Percentiles rank a stretch among this genome's conserved stretches.
These are phyloP conservation scores for Dryas octopetala DNA, from an alignment of 306 rosid genomes.

Conservation along the genomic window DNA sequence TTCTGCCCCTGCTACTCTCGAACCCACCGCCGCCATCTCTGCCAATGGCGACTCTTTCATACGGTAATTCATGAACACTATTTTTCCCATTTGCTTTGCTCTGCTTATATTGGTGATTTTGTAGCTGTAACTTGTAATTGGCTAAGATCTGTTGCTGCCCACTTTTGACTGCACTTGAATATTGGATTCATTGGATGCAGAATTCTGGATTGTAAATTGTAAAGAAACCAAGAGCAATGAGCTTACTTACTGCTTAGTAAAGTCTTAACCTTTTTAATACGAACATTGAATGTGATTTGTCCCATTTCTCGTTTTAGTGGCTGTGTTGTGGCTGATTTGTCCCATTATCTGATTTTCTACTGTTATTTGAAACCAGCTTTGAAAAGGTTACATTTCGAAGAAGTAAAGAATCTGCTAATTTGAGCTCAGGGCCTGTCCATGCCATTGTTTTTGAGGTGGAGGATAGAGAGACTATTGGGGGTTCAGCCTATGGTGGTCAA, in stretches of 20 bases:
- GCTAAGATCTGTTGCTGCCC: constrained; percentile 1
- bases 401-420: constrained; percentile 59
- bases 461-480: constrained; percentile 91
- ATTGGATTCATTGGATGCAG: not conserved
- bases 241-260: not conserved
- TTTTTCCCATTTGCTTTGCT: not conserved
- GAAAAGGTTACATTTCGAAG: constrained; percentile 74
- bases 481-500: constrained; percentile 98
- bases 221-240: not conserved
- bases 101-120: not conserved
- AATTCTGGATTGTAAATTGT: not conserved
- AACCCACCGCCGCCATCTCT: constrained; percentile 33
- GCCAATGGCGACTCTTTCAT: constrained; percentile 62
- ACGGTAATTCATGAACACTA: constrained; percentile 38
- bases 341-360: constrained; percentile 19
- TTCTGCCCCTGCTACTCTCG: constrained; percentile 30
- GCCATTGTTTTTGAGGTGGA: constrained; percentile 94
- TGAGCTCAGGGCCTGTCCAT: constrained; percentile 68
- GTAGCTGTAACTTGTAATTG: not conserved
- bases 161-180: not conserved
- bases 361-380: constrained; percentile 59
- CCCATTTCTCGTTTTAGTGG: not conserved
- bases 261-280: not conserved
- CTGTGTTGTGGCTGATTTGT: not conserved
- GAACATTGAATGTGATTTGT: not conserved